These are phyloP conservation scores for Thozetella sp. DNA, from an alignment of 495 filamentous ascomycete species.

Conservation along the genomic window DNA sequence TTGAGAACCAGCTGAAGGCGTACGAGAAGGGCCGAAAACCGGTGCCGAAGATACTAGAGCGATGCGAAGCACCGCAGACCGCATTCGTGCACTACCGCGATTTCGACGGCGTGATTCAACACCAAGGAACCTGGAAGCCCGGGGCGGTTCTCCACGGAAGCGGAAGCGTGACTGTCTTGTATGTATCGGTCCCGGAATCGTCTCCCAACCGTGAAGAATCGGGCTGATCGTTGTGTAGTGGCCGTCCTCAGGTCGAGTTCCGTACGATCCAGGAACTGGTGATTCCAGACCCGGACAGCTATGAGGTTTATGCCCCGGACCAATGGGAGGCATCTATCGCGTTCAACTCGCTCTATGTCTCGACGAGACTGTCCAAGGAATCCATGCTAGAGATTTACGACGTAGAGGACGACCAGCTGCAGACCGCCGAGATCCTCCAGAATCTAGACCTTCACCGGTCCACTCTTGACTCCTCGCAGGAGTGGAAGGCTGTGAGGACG, in stretches of 20 bases:
- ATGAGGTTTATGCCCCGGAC: conserved; percentile 10
- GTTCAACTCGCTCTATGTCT: conserved; percentile 8
- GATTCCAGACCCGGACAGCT: conserved; percentile 10
- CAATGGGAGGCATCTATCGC: conserved; percentile 9
- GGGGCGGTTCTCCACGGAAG: conserved; percentile 1
- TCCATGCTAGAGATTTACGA: background rate
- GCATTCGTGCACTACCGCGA: conserved; percentile 12
- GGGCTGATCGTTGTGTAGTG: background rate
- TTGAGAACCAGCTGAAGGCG: conserved; percentile 14
- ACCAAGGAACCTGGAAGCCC: conserved; percentile 6
- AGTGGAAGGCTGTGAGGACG: conserved; percentile 6
- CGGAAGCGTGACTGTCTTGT: background rate
- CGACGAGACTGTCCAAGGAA: background rate
- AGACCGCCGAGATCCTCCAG: background rate
- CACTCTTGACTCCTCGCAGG: background rate
- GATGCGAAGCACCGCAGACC: conserved; percentile 16
- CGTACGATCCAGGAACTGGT: conserved; percentile 19
- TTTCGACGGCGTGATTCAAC: conserved; percentile 12
- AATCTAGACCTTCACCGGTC: background rate
- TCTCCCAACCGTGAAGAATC: background rate
- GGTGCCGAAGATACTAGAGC: conserved; percentile 5
- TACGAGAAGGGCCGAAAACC: background rate
- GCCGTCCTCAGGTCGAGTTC: conserved; percentile 18
- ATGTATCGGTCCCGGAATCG: background rate
- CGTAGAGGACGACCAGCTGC: conserved; percentile 3